Base-by-base conservation (phyloP, 23 red algal species). In the Gracilariopsis chorda region DNA sequence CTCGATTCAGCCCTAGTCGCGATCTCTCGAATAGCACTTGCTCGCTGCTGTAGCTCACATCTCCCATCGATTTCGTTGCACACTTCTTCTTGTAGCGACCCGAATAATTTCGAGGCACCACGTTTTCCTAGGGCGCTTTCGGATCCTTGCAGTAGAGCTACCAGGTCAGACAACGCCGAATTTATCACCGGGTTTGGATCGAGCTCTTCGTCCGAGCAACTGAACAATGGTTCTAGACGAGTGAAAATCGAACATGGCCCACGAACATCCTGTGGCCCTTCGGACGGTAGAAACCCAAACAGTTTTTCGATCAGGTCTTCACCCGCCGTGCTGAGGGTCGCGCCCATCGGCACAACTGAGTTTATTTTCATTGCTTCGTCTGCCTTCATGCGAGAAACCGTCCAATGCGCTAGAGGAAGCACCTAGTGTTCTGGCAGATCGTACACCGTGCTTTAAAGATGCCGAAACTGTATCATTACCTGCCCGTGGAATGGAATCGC, bases 211-310 rank as follows among this genome's bases (percentile, higher is more conserved):
- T 89, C 85, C 2, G 67, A 24, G 21, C 16, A 67, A 39, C 62
- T 21, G 7, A 52, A 29, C 51, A 77, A 89, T 1, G 7, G 24
- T 23, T 78, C 40, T 12, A 89, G 25, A 9, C 85, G 65, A 4
- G 14, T 6, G 85, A 56, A 89, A 57, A 89, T 76, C 33, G 76
- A 80, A n/a, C n/a, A n/a, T n/a, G n/a, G n/a, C n/a, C n/a, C n/a
- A n/a, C n/a, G n/a, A n/a, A n/a, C n/a, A n/a, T n/a, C n/a, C n/a
- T n/a, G n/a, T n/a, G n/a, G n/a, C n/a, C n/a, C n/a, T n/a, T n/a
- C n/a, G n/a, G n/a, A n/a, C n/a, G n/a, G n/a, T n/a, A n/a, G n/a
- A n/a, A n/a, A n/a, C n/a, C n/a, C n/a, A n/a, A n/a, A n/a, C n/a
- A n/a, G n/a, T n/a, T n/a, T n/a, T n/a, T n/a, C n/a, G n/a, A n/a